Percentiles rank a stretch among this genome's conserved stretches.
Evolutionary conservation across 2,329 filamentous ascomycete genomes (phyloP).

Genomic region (Colletotrichum sp.): DNA sequence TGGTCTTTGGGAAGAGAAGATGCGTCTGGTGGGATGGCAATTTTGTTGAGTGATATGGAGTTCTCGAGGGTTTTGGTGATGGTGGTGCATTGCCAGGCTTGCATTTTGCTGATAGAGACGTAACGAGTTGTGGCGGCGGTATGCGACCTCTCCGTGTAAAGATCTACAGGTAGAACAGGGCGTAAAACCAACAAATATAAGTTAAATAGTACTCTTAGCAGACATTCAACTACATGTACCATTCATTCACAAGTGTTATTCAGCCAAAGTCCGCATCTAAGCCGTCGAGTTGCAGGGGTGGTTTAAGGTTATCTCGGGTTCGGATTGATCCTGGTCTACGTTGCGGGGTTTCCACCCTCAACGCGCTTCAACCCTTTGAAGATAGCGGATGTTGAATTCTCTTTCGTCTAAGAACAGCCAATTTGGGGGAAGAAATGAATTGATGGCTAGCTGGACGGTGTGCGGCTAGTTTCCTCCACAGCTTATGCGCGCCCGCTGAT

Average conservation of each 20-base stretch:
- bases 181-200: not conserved
- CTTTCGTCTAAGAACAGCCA: too few relatives aligned
- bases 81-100: slow-evolving; percentile 6
- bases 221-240: too few relatives aligned
- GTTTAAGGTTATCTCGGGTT: not conserved
- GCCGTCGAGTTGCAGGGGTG: not conserved
- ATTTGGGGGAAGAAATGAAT: not conserved
- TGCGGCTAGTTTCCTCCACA: not conserved
- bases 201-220: too few relatives aligned
- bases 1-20: slow-evolving; percentile 23
- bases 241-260: not conserved
- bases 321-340: not conserved
- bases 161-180: too few relatives aligned
- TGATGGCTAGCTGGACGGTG: not conserved
- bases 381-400: too few relatives aligned
- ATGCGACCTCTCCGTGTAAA: too few relatives aligned
- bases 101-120: not conserved
- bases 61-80: slow-evolving; percentile 3
- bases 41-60: not conserved
- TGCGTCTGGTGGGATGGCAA: not conserved
- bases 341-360: not conserved
- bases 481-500: not conserved
- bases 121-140: too few relatives aligned
- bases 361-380: not conserved
- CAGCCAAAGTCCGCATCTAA: not conserved